Evolutionary conservation across 306 rosid genomes (phyloP).

Genomic region (Trichosanthes cucumerina): DNA sequence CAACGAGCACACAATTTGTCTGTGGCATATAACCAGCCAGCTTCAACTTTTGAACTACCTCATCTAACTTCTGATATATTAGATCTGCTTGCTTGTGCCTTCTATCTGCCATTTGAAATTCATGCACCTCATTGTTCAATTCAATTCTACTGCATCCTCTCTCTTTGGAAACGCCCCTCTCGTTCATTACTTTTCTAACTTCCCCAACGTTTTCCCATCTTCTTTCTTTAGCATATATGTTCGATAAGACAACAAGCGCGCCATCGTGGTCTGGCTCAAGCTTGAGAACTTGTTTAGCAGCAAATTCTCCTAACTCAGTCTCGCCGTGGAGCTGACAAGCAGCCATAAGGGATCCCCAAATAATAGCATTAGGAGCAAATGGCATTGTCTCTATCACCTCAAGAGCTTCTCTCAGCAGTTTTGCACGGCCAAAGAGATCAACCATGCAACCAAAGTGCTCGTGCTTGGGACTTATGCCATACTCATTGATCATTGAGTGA

Average conservation of each 20-base stretch:
- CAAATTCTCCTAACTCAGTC: constrained; percentile 63
- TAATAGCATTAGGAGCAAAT: constrained; percentile 58
- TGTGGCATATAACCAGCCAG: constrained; percentile 55
- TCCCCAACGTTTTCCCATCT: constrained; percentile 67
- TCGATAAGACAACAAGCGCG: constrained; percentile 69
- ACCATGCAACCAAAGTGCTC: constrained; percentile 94
- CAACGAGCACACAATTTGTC: constrained; percentile 35
- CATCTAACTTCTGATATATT: constrained; percentile 62
- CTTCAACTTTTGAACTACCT: constrained; percentile 51
- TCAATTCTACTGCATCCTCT: constrained; percentile 65
- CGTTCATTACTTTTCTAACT: constrained; percentile 53
- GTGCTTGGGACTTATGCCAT: constrained; percentile 52
- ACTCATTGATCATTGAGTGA: constrained; percentile 50
- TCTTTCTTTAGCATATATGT: constrained; percentile 64
- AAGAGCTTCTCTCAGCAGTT: constrained; percentile 58
- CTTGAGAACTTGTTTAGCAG: constrained; percentile 62
- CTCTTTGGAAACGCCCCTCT: constrained; percentile 57
- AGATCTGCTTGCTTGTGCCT: constrained; percentile 48
- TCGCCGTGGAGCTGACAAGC: constrained; percentile 66
- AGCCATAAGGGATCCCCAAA: constrained; percentile 91
- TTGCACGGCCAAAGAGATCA: constrained; percentile 79
- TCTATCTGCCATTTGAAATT: constrained; percentile 68
- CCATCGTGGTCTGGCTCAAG: constrained; percentile 71
- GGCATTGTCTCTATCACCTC: constrained; percentile 72
- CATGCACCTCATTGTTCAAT: constrained; percentile 51